phyloP scores from a whole-genome alignment of 768 basidiomycete genomes.

The Clathrus columnatus region DNA sequence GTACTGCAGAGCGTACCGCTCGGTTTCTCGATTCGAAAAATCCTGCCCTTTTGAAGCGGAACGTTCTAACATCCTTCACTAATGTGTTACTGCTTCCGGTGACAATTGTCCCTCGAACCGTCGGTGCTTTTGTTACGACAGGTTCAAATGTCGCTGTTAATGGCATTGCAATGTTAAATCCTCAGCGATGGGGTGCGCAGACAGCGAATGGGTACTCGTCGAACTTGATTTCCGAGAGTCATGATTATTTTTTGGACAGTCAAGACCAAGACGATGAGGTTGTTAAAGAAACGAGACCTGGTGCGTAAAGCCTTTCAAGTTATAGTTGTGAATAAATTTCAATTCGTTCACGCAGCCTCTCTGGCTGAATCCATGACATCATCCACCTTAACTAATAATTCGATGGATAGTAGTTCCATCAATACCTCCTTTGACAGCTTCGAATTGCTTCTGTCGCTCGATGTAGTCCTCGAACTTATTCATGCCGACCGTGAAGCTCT shows the following conservation, averaged over 20 bases:
- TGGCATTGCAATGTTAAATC: constrained; percentile 85
- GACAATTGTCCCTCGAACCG: constrained; percentile 86
- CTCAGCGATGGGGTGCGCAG: constrained; percentile 59
- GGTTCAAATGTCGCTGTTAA: constrained; percentile 72
- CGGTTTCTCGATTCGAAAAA: constrained; percentile 81
- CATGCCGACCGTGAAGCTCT: constrained; percentile 87
- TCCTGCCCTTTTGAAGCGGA: constrained; percentile 86
- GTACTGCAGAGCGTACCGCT: constrained; percentile 20
- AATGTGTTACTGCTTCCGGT: constrained; percentile 86
- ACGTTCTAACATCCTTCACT: constrained; percentile 86
- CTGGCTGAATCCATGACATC: constrained; percentile 19
- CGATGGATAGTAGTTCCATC: constrained; percentile 13
- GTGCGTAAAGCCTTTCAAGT: not conserved
- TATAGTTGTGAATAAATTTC: not conserved
- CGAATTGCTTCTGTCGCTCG: constrained; percentile 86
- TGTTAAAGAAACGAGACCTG: not conserved
- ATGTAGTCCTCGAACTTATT: constrained; percentile 84
- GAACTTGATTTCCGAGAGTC: not conserved
- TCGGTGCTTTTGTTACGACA: constrained; percentile 54
- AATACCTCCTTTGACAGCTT: constrained; percentile 40
- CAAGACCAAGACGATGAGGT: constrained; percentile 5
- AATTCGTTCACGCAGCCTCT: constrained; percentile 1
- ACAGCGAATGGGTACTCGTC: constrained; percentile 9
- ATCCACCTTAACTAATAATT: constrained; percentile 17
- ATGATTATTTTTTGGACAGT: constrained; percentile 5